Conservation (phyloP, 352 stramenopile species). For the Bremia lactucae region DNA sequence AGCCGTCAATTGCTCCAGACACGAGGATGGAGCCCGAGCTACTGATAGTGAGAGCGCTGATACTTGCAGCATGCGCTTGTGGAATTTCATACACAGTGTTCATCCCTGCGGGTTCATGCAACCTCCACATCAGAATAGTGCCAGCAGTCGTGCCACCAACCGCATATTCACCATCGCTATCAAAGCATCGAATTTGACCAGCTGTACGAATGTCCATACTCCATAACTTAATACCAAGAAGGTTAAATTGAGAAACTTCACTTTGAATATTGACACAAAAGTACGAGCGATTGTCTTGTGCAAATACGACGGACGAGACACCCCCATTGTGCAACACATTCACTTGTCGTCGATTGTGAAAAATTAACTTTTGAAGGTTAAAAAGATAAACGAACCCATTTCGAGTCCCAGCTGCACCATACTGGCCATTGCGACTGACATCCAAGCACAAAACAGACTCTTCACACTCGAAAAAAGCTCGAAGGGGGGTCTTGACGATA, state of each 20-base stretch:
- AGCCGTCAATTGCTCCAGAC: slow-evolving; percentile 49
- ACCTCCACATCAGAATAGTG: slow-evolving; percentile 58
- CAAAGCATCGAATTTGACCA: slow-evolving; percentile 56
- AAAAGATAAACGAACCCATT: slow-evolving; percentile 54
- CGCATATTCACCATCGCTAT: slow-evolving; percentile 60
- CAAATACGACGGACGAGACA: slow-evolving; percentile 46
- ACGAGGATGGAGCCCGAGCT: slow-evolving; percentile 41
- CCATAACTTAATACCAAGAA: slow-evolving; percentile 36
- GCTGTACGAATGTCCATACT: slow-evolving; percentile 35
- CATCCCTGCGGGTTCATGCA: slow-evolving; percentile 27
- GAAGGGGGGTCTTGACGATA: slow-evolving; percentile 38
- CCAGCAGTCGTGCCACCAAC: slow-evolving; percentile 56
- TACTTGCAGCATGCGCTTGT: slow-evolving; percentile 45
- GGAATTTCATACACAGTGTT: slow-evolving; percentile 54
- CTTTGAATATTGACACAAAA: slow-evolving; percentile 65
- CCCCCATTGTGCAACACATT: slow-evolving; percentile 25
- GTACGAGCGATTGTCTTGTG: slow-evolving; percentile 35
- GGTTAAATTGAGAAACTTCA: slow-evolving; percentile 50
- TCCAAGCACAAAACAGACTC: slow-evolving; percentile 60
- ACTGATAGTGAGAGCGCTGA: slow-evolving; percentile 52
- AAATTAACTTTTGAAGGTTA: slow-evolving; percentile 14
- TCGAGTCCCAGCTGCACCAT: slow-evolving; percentile 37
- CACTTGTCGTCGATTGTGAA: slow-evolving; percentile 26
- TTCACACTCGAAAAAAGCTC: slow-evolving; percentile 50
- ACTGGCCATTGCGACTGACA: slow-evolving; percentile 40